Evolutionary conservation across 805 yeast genomes (phyloP).

Genomic region (Pichia sporocuriosa): DNA sequence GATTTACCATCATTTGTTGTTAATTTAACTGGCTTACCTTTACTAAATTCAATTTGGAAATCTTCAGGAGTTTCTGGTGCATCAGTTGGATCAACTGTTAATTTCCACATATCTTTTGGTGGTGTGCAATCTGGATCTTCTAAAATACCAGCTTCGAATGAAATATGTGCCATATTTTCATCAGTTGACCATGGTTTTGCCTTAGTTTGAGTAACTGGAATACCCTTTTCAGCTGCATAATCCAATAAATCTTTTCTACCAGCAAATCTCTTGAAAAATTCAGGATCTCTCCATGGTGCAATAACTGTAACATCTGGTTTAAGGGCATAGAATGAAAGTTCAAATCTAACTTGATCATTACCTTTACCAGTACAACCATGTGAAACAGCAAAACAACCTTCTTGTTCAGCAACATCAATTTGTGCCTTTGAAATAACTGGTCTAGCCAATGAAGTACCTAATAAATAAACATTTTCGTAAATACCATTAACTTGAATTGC

Average conservation of each 20-base stretch:
- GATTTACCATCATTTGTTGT: conserved; percentile 49
- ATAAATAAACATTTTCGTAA: conserved; percentile 92
- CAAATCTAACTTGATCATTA: conserved; percentile 98
- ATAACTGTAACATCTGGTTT: conserved; percentile 95
- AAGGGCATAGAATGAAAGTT: conserved; percentile 92
- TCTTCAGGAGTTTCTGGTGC: conserved; percentile 94
- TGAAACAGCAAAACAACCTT: conserved; percentile 97
- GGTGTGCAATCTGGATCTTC: conserved; percentile 99
- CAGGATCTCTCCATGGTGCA: conserved; percentile 99
- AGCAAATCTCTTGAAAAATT: conserved; percentile 88
- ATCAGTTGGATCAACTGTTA: conserved; percentile 90
- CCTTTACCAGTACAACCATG: conserved; percentile 99
- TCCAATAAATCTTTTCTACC: conserved; percentile 96
- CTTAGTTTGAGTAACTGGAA: conserved; percentile 95
- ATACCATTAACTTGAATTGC: conserved; percentile 97
- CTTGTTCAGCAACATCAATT: conserved; percentile 91
- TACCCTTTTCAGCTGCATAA: conserved; percentile 85
- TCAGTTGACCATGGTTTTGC: conserved; percentile 99
- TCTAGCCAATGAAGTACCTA: conserved; percentile 97
- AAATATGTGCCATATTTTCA: conserved; percentile 98
- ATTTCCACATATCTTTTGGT: conserved; percentile 99
- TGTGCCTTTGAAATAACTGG: conserved; percentile 99
- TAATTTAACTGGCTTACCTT: conserved; percentile 85
- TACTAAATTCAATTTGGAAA: conserved; percentile 70
- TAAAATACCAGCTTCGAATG: conserved; percentile 98